Evolutionary conservation across 1,139 yeast species (phyloP), one percentile per base, ranked within the genome.

Genomic region (Geotrichum reessii): DNA sequence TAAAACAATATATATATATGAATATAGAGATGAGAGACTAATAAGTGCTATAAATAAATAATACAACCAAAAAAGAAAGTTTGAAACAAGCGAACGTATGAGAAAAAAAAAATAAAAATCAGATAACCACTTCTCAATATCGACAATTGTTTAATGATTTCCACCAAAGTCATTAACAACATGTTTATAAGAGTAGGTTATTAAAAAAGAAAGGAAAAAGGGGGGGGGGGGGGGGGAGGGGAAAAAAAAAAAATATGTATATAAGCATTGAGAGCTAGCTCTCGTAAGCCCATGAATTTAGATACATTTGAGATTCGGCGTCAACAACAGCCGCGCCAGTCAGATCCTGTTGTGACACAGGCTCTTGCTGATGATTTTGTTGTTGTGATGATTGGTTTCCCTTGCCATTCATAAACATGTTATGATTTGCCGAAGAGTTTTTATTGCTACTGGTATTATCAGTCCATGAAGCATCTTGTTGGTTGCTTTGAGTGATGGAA

Each of bases 31-130:
- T 22, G 48, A 27, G 21, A 44, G 19, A 44, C 47, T 33, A 50
- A 44, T 42, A 48, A 28, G 49, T 27, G 50, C 49, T 21, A 54
- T 52, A 44, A 57, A 48, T 44, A 59, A 50, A 58, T 52, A 54
- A 52, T 52, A 59, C 7, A 53, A 27, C 31, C 25, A 53, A 49
- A 21, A 49, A 47, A 52, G 47, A 47, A 44, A 54, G 33, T 50
- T 67, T 49, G 27, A 31, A 55, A 50, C 22, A 33, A 52, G 22
- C 27, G 52, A 52, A 54, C 33, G 52, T 46, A 53, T n/a, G n/a
- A 49, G 25, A 19, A 49, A 11, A 47, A 22, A 24, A 55, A 57
- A 57, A 50, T 40, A 28, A 28, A 19, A 24, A 27, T 28, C n/a
- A 22, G 25, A 44, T 21, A 47, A 46, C n/a, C 7, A n/a, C n/a